Evolutionary conservation across 164 flowering plant genomes (phyloP).

Genomic region (Liquidambar formosana): DNA sequence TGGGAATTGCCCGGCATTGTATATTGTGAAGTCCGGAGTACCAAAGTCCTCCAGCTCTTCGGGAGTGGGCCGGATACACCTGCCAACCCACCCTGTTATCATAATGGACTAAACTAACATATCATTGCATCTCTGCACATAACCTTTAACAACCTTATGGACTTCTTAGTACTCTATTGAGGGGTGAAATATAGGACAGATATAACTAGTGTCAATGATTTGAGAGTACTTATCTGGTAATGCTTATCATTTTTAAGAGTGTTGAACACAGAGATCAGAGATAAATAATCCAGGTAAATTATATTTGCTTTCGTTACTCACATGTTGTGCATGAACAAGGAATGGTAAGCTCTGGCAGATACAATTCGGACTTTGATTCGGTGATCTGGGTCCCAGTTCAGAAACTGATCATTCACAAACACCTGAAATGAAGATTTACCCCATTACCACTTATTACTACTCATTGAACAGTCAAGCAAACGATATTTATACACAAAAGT

Average conservation of each 20-base stretch:
- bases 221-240: slow-evolving; percentile 50
- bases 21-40: slow-evolving; percentile 97
- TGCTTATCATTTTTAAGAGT: no score
- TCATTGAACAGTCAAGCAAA: no score
- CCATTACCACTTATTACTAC: no score
- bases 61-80: slow-evolving; percentile 98
- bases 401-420: slow-evolving; percentile 91
- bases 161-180: neutral
- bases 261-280: no score
- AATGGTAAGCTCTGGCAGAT: slow-evolving; percentile 97
- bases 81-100: slow-evolving; percentile 62
- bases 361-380: slow-evolving; percentile 91
- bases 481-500: no score
- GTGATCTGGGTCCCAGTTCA: slow-evolving; percentile 95
- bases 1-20: slow-evolving; percentile 98
- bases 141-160: no score
- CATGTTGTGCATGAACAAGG: slow-evolving; percentile 99
- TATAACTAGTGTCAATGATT: neutral
- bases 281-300: no score
- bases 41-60: slow-evolving; percentile 97
- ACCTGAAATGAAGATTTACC: slow-evolving; percentile 49
- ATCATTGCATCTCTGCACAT: slow-evolving; percentile 5
- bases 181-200: no score
- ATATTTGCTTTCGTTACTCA: slow-evolving; percentile 36
- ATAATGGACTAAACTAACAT: slow-evolving; percentile 31